Conservation (phyloP, 805 yeast species). For the Sugiyamaella lignohabitans region DNA sequence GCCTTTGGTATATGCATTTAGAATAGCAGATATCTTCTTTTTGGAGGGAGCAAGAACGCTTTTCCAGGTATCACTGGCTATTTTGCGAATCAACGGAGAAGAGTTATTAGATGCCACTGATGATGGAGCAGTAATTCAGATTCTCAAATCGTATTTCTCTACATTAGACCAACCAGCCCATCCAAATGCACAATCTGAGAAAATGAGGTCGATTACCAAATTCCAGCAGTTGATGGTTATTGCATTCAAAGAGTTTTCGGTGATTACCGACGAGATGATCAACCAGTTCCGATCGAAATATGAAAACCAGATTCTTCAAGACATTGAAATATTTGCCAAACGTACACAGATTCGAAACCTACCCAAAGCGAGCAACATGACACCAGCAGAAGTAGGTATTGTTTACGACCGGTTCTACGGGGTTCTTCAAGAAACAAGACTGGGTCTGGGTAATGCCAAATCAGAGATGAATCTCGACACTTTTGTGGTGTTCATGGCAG, state of each 20-base stretch:
- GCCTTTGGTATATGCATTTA: conserved; percentile 90
- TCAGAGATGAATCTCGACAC: conserved; percentile 70
- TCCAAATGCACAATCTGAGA: conserved; percentile 60
- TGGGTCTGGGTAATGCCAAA: conserved; percentile 40
- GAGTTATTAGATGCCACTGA: conserved; percentile 71
- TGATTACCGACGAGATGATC: conserved; percentile 68
- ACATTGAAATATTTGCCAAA: conserved; percentile 85
- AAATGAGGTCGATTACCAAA: conserved; percentile 61
- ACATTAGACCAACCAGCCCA: conserved; percentile 73
- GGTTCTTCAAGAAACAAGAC: conserved; percentile 56
- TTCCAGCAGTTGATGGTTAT: conserved; percentile 88
- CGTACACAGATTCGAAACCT: conserved; percentile 84
- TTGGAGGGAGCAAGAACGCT: conserved; percentile 82
- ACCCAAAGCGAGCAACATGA: conserved; percentile 62
- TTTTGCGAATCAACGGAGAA: conserved; percentile 84
- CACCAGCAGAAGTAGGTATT: conserved; percentile 53
- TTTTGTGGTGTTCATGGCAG: conserved; percentile 68
- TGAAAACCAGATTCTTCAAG: conserved; percentile 71
- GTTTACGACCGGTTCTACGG: conserved; percentile 81
- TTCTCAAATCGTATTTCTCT: conserved; percentile 75
- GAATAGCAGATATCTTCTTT: conserved; percentile 86
- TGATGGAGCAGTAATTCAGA: conserved; percentile 85
- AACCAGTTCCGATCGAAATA: conserved; percentile 61
- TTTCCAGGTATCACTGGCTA: conserved; percentile 89
- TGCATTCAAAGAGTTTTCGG: conserved; percentile 84